A percentile compares a stretch with the other conserved stretches of the same genome.
Conservation (phyloP, 495 filamentous ascomycete genomes). For the Lophium mytilinum region DNA sequence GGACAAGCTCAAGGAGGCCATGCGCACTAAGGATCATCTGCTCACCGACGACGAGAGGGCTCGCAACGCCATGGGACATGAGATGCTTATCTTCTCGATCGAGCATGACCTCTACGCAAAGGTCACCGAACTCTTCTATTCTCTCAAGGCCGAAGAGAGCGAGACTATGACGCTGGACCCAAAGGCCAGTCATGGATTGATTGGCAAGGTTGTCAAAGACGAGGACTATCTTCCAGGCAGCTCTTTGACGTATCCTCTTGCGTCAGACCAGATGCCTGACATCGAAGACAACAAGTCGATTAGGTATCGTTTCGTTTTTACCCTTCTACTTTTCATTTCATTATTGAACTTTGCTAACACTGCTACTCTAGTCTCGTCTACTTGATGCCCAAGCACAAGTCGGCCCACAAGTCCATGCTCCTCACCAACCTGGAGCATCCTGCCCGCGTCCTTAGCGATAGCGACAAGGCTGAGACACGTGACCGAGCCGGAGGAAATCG, state of each 20-base stretch:
- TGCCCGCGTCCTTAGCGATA: conserved; percentile 57
- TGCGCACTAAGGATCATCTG: conserved; percentile 71
- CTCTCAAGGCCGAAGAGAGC: conserved; percentile 61
- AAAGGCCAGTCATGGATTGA: conserved; percentile 62
- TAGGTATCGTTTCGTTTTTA: conserved; percentile 43
- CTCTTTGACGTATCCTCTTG: conserved; percentile 55
- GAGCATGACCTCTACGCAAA: conserved; percentile 74
- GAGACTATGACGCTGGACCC: conserved; percentile 63
- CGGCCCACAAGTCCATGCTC: conserved; percentile 88
- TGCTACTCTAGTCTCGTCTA: conserved; percentile 68
- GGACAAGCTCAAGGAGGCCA: conserved; percentile 71
- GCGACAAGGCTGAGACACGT: conserved; percentile 63
- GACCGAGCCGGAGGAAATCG: conserved; percentile 44
- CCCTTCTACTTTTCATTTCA: background rate
- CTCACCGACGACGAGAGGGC: conserved; percentile 68
- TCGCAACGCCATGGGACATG: conserved; percentile 73
- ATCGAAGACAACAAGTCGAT: conserved; percentile 78
- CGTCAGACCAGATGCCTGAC: conserved; percentile 57
- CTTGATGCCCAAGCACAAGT: conserved; percentile 60
- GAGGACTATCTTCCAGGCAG: conserved; percentile 69
- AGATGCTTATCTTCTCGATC: conserved; percentile 77
- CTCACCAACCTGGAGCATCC: conserved; percentile 72
- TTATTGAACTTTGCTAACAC: conserved; percentile 28
- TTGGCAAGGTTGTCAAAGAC: conserved; percentile 74
- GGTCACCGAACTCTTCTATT: conserved; percentile 75